Percentiles rank a stretch among this genome's conserved stretches.
Conservation (phyloP, 1,284 basidiomycete genomes). For the Sporisorium graminicola region DNA sequence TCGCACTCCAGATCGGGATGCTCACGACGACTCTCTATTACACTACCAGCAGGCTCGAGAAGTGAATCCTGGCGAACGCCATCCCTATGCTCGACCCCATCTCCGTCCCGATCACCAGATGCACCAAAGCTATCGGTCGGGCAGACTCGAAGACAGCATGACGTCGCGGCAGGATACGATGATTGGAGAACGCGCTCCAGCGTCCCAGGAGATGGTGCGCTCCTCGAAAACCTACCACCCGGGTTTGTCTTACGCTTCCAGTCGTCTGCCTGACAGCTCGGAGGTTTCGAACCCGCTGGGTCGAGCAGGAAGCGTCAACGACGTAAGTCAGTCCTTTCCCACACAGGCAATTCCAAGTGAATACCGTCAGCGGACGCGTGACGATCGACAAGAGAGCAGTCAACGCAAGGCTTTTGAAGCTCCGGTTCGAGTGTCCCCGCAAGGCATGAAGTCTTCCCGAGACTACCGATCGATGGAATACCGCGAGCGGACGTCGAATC, state of each 20-base stretch:
- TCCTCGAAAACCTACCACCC: background rate
- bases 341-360: constrained; percentile 19
- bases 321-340: constrained; percentile 1
- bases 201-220: background rate
- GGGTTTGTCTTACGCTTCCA: background rate
- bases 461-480: background rate
- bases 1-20: background rate
- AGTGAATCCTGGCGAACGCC: background rate
- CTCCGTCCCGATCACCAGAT: background rate
- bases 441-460: background rate
- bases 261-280: background rate
- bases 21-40: background rate
- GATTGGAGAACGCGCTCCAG: background rate
- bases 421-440: background rate
- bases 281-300: background rate
- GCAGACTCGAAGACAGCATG: background rate
- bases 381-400: no score
- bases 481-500: background rate
- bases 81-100: background rate
- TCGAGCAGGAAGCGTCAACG: background rate
- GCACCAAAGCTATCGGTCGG: background rate
- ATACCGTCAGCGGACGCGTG: background rate
- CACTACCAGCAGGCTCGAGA: background rate
- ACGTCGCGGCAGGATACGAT: background rate
- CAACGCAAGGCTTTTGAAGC: background rate